These are phyloP conservation scores for Herpetomonas samuelpessoai DNA, from an alignment of 208 protist species.

Conservation along the genomic window DNA sequence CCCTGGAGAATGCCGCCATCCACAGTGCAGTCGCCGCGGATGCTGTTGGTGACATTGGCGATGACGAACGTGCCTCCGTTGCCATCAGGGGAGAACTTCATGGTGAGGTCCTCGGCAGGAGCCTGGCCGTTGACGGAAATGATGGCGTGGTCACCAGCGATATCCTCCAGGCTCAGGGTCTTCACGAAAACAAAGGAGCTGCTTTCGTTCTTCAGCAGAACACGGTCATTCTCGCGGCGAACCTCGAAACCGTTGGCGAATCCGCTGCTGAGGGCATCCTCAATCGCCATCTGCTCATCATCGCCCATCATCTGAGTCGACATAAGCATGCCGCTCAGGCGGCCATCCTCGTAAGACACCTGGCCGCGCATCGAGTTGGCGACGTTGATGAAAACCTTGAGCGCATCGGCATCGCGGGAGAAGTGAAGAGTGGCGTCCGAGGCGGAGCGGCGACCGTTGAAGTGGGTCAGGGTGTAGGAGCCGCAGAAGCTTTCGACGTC, in stretches of 20 bases:
- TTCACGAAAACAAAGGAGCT: conserved; percentile 38
- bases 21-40: conserved; percentile 58
- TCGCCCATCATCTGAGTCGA: conserved; percentile 33
- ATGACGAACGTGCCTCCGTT: conserved; percentile 37
- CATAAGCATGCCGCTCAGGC: conserved; percentile 34
- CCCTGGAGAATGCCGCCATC: conserved; percentile 35
- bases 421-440: conserved; percentile 33
- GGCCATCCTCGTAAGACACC: conserved; percentile 25
- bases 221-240: conserved; percentile 19
- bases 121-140: conserved; percentile 46
- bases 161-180: conserved; percentile 28
- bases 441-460: conserved; percentile 29
- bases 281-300: conserved; percentile 42
- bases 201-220: conserved; percentile 54
- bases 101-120: conserved; percentile 36
- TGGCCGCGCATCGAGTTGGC: conserved; percentile 46
- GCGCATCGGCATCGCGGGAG: conserved; percentile 19
- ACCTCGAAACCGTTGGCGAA: conserved; percentile 52
- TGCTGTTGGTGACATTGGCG: conserved; percentile 45
- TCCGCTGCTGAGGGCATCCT: conserved; percentile 37
- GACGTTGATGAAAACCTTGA: conserved; percentile 34
- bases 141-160: conserved; percentile 62
- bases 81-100: conserved; percentile 39
- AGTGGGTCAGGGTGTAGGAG: conserved; percentile 43
- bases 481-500: conserved; percentile 31